These are phyloP conservation scores for Ceratocystis huliohia DNA, from an alignment of 2,329 filamentous ascomycete species.

Conservation along the genomic window DNA sequence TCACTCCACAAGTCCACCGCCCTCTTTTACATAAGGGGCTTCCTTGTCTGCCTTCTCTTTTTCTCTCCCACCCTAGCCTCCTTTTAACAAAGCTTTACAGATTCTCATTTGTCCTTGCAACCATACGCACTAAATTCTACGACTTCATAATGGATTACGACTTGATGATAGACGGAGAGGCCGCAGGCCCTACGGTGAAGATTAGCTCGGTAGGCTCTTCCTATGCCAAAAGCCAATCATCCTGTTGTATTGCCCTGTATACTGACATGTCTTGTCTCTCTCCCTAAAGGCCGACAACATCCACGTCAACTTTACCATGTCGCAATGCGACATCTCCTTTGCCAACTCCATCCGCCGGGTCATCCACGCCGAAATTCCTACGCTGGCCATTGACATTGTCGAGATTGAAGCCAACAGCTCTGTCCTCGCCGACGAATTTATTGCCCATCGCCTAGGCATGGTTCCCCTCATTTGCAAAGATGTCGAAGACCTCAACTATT, in stretches of 20 bases:
- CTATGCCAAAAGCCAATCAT: neutral
- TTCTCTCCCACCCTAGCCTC: no score
- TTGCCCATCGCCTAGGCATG: slow-evolving; percentile 81
- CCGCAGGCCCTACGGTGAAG: slow-evolving; percentile 44
- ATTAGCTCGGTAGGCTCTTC: slow-evolving; percentile 41
- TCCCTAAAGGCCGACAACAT: slow-evolving; percentile 55
- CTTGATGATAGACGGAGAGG: slow-evolving; percentile 47
- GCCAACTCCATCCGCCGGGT: slow-evolving; percentile 85
- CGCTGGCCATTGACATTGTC: slow-evolving; percentile 86
- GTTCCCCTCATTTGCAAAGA: slow-evolving; percentile 77
- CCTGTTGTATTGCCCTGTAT: neutral
- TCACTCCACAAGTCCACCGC: neutral
- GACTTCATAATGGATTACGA: slow-evolving; percentile 42
- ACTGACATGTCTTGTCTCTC: neutral
- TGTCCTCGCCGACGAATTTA: slow-evolving; percentile 92
- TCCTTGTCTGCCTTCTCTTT: neutral
- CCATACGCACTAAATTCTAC: neutral
- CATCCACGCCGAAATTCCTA: slow-evolving; percentile 88
- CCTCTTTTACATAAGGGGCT: neutral
- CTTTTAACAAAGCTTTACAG: neutral
- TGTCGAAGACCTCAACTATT: slow-evolving; percentile 71
- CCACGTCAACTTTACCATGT: slow-evolving; percentile 83
- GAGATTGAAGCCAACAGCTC: slow-evolving; percentile 88
- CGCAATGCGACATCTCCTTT: slow-evolving; percentile 77
- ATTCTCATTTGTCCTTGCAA: neutral